These are phyloP conservation scores for Xylaria polymorpha DNA, from an alignment of 2,329 filamentous ascomycete genomes.

Conservation along the genomic window DNA sequence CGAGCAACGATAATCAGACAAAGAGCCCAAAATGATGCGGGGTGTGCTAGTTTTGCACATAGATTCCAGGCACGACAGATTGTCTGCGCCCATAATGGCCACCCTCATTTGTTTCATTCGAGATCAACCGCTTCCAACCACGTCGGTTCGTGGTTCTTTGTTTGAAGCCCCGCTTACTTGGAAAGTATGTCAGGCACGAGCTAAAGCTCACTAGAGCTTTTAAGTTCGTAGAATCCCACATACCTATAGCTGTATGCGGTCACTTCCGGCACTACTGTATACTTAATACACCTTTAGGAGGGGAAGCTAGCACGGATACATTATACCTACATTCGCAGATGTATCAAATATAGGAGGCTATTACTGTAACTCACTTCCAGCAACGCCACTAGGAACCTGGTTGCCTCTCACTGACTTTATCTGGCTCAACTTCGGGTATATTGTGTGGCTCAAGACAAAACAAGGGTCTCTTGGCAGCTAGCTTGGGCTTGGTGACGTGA, in stretches of 20 bases:
- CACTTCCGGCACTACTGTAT: neutral
- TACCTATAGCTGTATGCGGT: neutral
- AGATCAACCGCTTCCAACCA: neutral
- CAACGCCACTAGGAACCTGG: neutral
- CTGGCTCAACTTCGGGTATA: conserved; percentile 4
- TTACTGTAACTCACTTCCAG: neutral
- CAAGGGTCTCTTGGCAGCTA: conserved; percentile 23
- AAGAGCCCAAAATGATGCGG: neutral
- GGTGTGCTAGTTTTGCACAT: neutral
- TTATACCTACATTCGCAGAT: too few species aligned
- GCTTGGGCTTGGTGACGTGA: conserved; percentile 30
- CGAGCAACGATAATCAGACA: neutral
- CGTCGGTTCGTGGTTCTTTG: neutral
- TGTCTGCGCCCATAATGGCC: neutral
- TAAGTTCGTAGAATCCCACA: neutral
- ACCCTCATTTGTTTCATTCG: neutral
- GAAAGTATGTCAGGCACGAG: neutral
- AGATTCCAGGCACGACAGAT: neutral
- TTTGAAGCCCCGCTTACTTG: neutral
- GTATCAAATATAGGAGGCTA: too few species aligned
- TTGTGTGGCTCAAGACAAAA: conserved; percentile 14
- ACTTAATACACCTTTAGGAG: neutral
- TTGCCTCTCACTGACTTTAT: neutral
- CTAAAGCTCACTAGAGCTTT: neutral
- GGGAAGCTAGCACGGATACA: too few species aligned